Evolutionary conservation across 2,329 filamentous ascomycete genomes (phyloP).

Genomic region (Stachybotrys echinatus): DNA sequence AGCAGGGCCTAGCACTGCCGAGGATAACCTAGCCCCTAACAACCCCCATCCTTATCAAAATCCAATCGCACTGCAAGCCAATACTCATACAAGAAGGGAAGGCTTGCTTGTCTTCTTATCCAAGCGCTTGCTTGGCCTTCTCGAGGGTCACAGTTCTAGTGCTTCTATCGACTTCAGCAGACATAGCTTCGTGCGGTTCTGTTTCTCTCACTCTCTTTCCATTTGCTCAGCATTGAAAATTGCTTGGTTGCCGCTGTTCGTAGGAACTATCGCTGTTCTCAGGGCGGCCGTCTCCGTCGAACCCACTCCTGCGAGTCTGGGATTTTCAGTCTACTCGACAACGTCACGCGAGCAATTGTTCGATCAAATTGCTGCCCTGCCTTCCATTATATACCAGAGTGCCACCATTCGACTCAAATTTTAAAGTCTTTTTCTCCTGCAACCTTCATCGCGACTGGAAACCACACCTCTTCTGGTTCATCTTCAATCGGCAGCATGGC

Average conservation of each 20-base stretch:
- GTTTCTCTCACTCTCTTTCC: too few species aligned
- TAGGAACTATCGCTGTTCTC: not conserved
- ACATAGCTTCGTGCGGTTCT: too few species aligned
- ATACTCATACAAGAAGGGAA: not conserved
- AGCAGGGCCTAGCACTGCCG: too few species aligned
- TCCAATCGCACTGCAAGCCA: not conserved
- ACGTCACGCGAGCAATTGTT: not conserved
- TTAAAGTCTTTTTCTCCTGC: too few species aligned
- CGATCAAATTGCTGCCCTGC: too few species aligned
- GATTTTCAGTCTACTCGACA: not conserved
- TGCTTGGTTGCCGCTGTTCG: not conserved
- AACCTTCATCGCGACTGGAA: too few species aligned
- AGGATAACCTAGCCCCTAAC: not conserved
- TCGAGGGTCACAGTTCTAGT: not conserved
- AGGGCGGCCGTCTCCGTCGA: not conserved
- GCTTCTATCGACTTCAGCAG: not conserved
- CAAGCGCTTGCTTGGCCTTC: not conserved
- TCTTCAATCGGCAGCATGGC: slow-evolving; percentile 17
- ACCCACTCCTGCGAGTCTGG: not conserved
- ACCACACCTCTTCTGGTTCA: too few species aligned
- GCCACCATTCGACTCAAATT: too few species aligned
- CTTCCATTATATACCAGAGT: too few species aligned
- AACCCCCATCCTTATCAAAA: not conserved
- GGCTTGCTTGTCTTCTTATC: not conserved
- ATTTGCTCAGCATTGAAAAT: not conserved